Evolutionary conservation across 2,329 filamentous ascomycete genomes (phyloP).

Genomic region (Clonostachys chloroleuca): DNA sequence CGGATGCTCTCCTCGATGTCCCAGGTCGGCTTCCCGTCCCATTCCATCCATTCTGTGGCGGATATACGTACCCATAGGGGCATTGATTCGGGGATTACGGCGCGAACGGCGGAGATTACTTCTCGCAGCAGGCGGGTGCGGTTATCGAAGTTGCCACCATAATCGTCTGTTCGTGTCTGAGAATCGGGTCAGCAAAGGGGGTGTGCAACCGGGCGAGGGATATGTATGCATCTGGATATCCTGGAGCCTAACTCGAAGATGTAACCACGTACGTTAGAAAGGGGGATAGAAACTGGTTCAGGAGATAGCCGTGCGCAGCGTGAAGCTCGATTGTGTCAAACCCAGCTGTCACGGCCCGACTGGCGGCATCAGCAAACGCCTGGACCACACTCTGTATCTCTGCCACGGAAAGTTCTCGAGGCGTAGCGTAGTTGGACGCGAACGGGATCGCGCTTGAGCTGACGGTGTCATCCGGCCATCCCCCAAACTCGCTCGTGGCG

Average conservation of each 20-base stretch:
- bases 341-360: slow-evolving; percentile 62
- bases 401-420: slow-evolving; percentile 62
- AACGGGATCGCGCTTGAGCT: slow-evolving; percentile 52
- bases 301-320: slow-evolving; percentile 55
- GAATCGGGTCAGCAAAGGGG: too few species aligned
- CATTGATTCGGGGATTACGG: slow-evolving; percentile 45
- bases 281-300: slow-evolving; percentile 57
- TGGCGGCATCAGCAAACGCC: slow-evolving; percentile 54
- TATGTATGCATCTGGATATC: too few species aligned
- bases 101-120: slow-evolving; percentile 43
- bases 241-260: too few species aligned
- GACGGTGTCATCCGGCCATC: slow-evolving; percentile 54
- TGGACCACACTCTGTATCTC: slow-evolving; percentile 65
- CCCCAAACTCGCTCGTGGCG: slow-evolving; percentile 47
- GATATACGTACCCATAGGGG: slow-evolving; percentile 57
- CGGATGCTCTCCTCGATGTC: slow-evolving; percentile 52
- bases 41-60: slow-evolving; percentile 59
- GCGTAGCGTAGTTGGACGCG: slow-evolving; percentile 53
- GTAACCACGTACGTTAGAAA: slow-evolving; percentile 2
- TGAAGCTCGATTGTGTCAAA: slow-evolving; percentile 67
- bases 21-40: slow-evolving; percentile 50
- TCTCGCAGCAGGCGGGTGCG: slow-evolving; percentile 57
- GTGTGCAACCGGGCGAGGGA: too few species aligned
- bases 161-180: slow-evolving; percentile 55
- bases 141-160: slow-evolving; percentile 64